Percentiles rank a stretch among this genome's conserved stretches.
These are phyloP conservation scores for Tetracladium maxilliforme DNA, from an alignment of 2,329 filamentous ascomycete species.

Conservation along the genomic window DNA sequence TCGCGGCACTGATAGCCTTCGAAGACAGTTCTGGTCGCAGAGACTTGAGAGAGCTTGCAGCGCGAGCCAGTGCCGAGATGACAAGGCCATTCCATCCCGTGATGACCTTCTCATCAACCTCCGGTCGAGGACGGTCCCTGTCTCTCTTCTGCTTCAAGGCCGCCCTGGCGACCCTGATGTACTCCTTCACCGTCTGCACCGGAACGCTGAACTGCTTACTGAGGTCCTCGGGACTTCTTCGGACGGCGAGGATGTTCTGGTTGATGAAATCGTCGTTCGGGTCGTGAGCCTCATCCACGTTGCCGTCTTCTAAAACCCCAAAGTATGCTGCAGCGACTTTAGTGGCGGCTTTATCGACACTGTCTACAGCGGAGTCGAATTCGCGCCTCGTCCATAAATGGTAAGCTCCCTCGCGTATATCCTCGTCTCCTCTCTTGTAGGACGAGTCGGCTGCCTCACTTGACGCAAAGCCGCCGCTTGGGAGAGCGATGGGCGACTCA, in stretches of 20 bases:
- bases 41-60: slow-evolving; percentile 50
- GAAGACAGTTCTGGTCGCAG: slow-evolving; percentile 41
- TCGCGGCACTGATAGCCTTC: slow-evolving; percentile 50
- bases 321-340: slow-evolving; percentile 71
- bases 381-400: slow-evolving; percentile 90
- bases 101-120: slow-evolving; percentile 78
- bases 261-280: slow-evolving; percentile 89
- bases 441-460: slow-evolving; percentile 85
- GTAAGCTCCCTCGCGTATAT: slow-evolving; percentile 83
- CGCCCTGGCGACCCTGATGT: slow-evolving; percentile 50
- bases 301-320: slow-evolving; percentile 72
- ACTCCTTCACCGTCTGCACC: slow-evolving; percentile 50
- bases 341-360: slow-evolving; percentile 48
- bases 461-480: slow-evolving; percentile 65
- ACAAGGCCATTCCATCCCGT: slow-evolving; percentile 81
- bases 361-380: slow-evolving; percentile 61
- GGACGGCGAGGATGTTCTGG: slow-evolving; percentile 73
- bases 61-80: slow-evolving; percentile 67
- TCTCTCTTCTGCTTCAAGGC: slow-evolving; percentile 61
- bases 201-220: slow-evolving; percentile 62
- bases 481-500: slow-evolving; percentile 48
- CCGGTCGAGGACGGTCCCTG: slow-evolving; percentile 59
- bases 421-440: slow-evolving; percentile 56
- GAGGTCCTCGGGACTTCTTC: slow-evolving; percentile 51
- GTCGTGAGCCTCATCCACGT: slow-evolving; percentile 70